Base-by-base conservation (phyloP, 164 flowering plant species). In the Cinnamomum chago region DNA sequence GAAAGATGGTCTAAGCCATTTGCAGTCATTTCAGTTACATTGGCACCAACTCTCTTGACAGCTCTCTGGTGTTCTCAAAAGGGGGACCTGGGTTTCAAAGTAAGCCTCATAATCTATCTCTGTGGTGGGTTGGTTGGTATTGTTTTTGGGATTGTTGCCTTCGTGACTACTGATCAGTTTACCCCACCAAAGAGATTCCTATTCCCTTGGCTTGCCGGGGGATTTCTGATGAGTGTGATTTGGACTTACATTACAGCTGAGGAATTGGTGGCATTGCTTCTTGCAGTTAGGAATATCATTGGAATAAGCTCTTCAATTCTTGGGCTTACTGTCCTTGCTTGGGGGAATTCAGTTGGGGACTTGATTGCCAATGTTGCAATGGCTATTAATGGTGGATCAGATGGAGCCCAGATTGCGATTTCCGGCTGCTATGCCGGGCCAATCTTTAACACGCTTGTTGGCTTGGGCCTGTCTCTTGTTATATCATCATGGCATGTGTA, bases 291-390 rank as follows among this genome's bases (percentile, higher is more conserved):
- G 35, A 28, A 64, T 22, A 78, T 87, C 30, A 47, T 79, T 22
- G 83, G 83, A 2, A 80, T 87, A 47, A 84, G 80, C 70, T 81
- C 90, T 70, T 78, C 90, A 15, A 70, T 83, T 24, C 86, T 87
- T 14, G 88, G 84, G 12, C 55, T 87, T 25, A 87, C 90, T 13
- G 78, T 87, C 20, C 79, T 87, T 60, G 90, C 90, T 28, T 87
- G 90, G 90, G 90, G 90, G 1, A 87, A 87, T 72, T 87, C 90
- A 13, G 55, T 85, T 74, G 87, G 88, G 27, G 90, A 87, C 67
- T 55, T 87, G 64, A 79, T 84, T 55, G 76, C 90, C 15, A 87
- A 87, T 79, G 82, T 86, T 10, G 80, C 90, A 27, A 55, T 87
- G 73, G 84, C 87, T 18, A 40, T 81, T 81, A 80, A 83, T 50